phyloP scores from a whole-genome alignment of 1,284 basidiomycete species.

The Ustilago vetiveriae region DNA sequence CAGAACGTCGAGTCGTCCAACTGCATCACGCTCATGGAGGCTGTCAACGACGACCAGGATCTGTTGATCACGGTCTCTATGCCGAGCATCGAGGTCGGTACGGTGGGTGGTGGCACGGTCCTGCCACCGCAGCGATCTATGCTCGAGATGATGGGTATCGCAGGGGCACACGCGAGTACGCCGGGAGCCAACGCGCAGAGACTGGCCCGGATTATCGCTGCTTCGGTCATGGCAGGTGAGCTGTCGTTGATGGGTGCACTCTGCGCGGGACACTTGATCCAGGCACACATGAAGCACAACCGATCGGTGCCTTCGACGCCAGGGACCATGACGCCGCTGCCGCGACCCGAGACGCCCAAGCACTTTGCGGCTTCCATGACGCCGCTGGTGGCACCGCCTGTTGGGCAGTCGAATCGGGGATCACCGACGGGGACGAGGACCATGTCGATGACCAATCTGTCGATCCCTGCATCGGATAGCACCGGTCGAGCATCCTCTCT shows the following conservation, averaged over 20 bases:
- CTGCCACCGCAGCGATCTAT: conserved; percentile 62
- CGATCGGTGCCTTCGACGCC: conserved; percentile 63
- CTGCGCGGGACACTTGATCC: conserved; percentile 64
- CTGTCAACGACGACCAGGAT: conserved; percentile 88
- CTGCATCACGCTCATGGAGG: conserved; percentile 98
- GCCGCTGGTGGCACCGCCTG: conserved; percentile 54
- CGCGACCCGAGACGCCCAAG: conserved; percentile 55
- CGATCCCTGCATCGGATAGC: conserved; percentile 39
- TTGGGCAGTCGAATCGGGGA: conserved; percentile 36
- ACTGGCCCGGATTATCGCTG: conserved; percentile 64
- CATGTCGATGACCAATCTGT: conserved; percentile 38
- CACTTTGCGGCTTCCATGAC: conserved; percentile 60
- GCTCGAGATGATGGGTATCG: conserved; percentile 65
- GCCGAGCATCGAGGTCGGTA: conserved; percentile 70
- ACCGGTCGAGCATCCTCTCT: conserved; percentile 16
- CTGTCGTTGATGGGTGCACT: conserved; percentile 65
- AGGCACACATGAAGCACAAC: conserved; percentile 67
- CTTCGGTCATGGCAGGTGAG: conserved; percentile 66
- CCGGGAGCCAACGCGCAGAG: conserved; percentile 66
- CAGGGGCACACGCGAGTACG: conserved; percentile 57
- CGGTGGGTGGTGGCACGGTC: conserved; percentile 89
- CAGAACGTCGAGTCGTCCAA: conserved; percentile 99
- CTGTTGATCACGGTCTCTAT: conserved; percentile 72
- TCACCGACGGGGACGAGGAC: conserved; percentile 38
- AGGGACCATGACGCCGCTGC: conserved; percentile 59